These are phyloP conservation scores for Chondrus crispus DNA, from an alignment of 23 red algal genomes.

Conservation along the genomic window DNA sequence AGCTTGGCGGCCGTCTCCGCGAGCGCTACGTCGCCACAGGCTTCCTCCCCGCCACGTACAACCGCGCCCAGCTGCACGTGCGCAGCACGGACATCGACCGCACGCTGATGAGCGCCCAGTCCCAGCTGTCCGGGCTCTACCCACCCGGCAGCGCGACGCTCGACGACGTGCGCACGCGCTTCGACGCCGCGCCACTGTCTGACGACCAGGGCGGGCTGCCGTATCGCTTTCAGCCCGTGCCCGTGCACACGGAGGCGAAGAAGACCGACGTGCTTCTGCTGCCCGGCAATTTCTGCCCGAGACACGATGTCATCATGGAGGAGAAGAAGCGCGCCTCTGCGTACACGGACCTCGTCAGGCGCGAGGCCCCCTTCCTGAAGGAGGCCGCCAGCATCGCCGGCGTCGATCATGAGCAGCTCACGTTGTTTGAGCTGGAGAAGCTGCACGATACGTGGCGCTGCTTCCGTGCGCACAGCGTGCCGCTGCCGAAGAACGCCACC, in stretches of 20 bases:
- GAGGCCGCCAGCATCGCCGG: not conserved
- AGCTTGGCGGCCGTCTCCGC: constrained; percentile 69
- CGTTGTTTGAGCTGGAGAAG: constrained; percentile 27
- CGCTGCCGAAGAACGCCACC: constrained; percentile 42
- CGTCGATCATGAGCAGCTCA: not conserved
- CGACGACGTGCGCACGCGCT: constrained; percentile 20
- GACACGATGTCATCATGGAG: constrained; percentile 20
- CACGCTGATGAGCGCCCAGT: constrained; percentile 78
- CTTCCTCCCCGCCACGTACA: constrained; percentile 54
- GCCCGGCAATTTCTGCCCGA: constrained; percentile 58
- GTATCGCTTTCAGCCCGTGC: constrained; percentile 63
- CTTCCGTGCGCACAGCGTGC: constrained; percentile 45
- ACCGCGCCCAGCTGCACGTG: constrained; percentile 61
- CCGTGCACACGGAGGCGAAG: constrained; percentile 68
- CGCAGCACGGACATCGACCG: constrained; percentile 89
- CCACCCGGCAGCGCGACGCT: constrained; percentile 31
- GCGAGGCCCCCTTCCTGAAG: constrained; percentile 29
- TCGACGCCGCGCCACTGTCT: not conserved
- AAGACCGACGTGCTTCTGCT: constrained; percentile 65
- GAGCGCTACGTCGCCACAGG: constrained; percentile 66
- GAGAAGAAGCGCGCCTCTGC: not conserved
- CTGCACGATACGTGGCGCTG: constrained; percentile 67
- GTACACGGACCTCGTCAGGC: not conserved
- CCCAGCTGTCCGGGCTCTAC: constrained; percentile 80
- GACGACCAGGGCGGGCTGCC: constrained; percentile 48